Base-by-base conservation (phyloP, 169 alveolate genomes). In the Eimeria zaria region DNA sequence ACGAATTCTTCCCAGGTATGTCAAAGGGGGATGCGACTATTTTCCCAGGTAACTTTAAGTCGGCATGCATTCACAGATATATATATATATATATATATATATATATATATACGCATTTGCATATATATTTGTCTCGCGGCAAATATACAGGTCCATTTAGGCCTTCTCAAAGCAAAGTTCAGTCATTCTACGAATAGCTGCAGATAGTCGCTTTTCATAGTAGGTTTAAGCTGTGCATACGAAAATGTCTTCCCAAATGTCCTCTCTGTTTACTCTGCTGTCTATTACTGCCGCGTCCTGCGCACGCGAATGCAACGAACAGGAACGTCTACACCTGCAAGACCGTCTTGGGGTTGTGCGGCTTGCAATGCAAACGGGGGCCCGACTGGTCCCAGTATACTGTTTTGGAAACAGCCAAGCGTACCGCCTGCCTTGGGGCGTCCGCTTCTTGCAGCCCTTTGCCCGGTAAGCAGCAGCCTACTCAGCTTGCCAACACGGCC, bases 341-440 rank as follows among this genome's bases (percentile, higher is more conserved):
- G 95, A 85, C 33, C 97, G 97, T 5, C 91, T 83, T 22, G 97
- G 97, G 12, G 51, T 95, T 22, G 78, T 95, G 44, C 87, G 95
- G 27, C 89, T 95, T 20, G 97, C 97, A 6, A 76, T 95, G 87
- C 95, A 85, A 64, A 85, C 95, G 60, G 97, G 97, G 30, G 95
- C 97, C 27, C 39, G 44, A 30, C 78, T 95, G 39, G 95, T 95
- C 8, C 97, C 97, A 0, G 74, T 95, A 11, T 95, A 95, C 44
- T 83, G 95, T 83, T 95, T 95, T 85, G 97, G 97, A 8, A 83
- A 95, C 48, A 83, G 95, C 76, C 85, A 85, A 58, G 85, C 95
- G 1, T 95, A 41, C 89, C 69, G 80, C 16, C 95, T 95, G 36
- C 87, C 91, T 6, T 55, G 78, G 87, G 97, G 95, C 5, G 78